Base-by-base conservation (phyloP, 768 basidiomycete genomes). In the Termitomyces sp. region DNA sequence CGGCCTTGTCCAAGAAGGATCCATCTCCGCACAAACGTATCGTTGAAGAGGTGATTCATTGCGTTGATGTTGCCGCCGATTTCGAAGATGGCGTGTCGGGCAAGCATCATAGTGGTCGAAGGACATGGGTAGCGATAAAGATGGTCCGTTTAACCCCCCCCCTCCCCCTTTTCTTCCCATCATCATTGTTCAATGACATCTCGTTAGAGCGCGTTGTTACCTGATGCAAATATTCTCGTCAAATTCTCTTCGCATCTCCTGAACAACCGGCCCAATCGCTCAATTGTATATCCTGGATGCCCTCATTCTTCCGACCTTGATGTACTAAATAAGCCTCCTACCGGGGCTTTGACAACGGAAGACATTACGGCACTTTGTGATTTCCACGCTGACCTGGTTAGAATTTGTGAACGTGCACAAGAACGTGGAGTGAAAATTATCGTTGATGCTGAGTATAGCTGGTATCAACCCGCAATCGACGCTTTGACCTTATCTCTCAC, bases 71-170 rank as follows among this genome's bases (percentile, higher is more conserved):
- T 6, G 87, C 87, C 0, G 94, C 88, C 8, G 84, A 88, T 60
- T 94, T 93, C 66, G 93, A 97, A 68, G 85, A 86, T 31, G 64
- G 67, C 54, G 64, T 73, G 33, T 70, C 67, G 0, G 68, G 56
- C 4, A 64, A 53, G 31, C 55, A 56, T 13, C 44, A 59, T 1
- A 63, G 59, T 5, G 81, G 80, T 6, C 75, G 88, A 24, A 77
- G 83, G 61, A 92, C 89, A 0, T 93, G 91, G 85, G 87, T 96
- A 22, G 92, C 94, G 0, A 72, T 96, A 24, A 96, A 96, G 72
- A 75, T 95, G 58, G 90, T 88, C 62, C 59, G 86, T 65, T 2
- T 61, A 54, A n/a, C n/a, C n/a, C n/a, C n/a, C 65, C 48, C 39
- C 31, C 16, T 16, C 13, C 5, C n/a, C 22, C 44, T 33, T 24